Percentiles rank a stretch among this genome's conserved stretches.
Conservation (phyloP, 495 filamentous ascomycete genomes). For the Parathielavia hyrcaniae region DNA sequence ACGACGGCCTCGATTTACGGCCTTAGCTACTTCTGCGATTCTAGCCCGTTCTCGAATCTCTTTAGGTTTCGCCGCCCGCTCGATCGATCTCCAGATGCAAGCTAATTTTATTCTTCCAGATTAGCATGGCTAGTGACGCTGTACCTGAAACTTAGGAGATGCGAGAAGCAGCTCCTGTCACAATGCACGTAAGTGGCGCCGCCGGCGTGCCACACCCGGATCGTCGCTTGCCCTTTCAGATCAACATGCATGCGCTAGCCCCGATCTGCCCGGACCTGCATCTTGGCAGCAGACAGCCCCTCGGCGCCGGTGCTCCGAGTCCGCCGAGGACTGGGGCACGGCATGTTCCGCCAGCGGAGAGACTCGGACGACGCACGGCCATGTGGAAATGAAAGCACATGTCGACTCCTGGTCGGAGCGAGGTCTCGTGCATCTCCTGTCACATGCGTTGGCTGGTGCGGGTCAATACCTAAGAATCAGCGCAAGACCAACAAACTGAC, state of each 20-base stretch:
- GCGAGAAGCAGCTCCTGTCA: constrained; percentile 6
- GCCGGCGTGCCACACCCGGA: not conserved
- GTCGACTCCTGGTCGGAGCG: not conserved
- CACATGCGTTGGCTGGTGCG: not conserved
- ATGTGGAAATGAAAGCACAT: not conserved
- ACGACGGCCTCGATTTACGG: not conserved
- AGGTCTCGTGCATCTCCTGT: not conserved
- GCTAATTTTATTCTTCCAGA: not conserved
- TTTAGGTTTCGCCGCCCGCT: not conserved
- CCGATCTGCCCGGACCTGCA: constrained; percentile 18
- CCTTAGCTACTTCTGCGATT: constrained; percentile 6
- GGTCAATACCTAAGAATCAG: not conserved
- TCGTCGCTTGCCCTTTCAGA: constrained; percentile 1
- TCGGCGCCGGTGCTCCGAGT: constrained; percentile 7
- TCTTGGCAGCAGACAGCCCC: constrained; percentile 8
- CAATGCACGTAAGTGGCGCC: constrained; percentile 12
- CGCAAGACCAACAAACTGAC: constrained; percentile 3
- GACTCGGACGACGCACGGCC: not conserved
- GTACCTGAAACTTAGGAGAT: constrained; percentile 8
- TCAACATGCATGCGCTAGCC: constrained; percentile 17
- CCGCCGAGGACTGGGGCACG: constrained; percentile 1
- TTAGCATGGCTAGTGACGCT: constrained; percentile 6
- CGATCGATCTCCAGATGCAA: constrained; percentile 2
- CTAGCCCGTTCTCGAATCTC: constrained; percentile 4
- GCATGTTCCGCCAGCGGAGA: constrained; percentile 8